These are phyloP conservation scores for Handroanthus guayacan DNA, from an alignment of 257 asterid genomes.

Conservation along the genomic window DNA sequence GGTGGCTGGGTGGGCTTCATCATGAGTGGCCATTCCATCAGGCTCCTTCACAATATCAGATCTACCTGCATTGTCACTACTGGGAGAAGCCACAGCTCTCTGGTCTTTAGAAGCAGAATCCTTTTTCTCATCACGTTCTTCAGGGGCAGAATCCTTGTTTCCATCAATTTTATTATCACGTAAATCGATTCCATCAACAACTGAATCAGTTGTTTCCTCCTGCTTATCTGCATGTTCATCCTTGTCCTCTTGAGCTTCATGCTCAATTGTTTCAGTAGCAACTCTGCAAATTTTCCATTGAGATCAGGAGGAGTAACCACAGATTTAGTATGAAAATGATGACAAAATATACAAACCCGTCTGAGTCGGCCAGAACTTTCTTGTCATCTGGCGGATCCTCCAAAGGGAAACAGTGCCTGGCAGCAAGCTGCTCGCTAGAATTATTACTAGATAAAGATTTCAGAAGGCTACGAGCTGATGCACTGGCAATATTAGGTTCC, in stretches of 20 bases:
- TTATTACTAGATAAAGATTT: conserved; percentile 64
- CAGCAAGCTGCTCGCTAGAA: conserved; percentile 83
- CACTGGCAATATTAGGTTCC: conserved; percentile 80
- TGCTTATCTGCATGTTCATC: conserved; percentile 49
- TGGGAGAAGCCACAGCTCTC: conserved; percentile 45
- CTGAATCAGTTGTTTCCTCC: conserved; percentile 48
- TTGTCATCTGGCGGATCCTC: conserved; percentile 88
- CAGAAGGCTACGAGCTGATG: conserved; percentile 73
- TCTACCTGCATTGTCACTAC: conserved; percentile 43
- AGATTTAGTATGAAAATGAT: conserved; percentile 20
- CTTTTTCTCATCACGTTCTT: conserved; percentile 44
- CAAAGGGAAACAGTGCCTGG: conserved; percentile 83
- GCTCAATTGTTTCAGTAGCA: conserved; percentile 50
- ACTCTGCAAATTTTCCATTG: conserved; percentile 57
- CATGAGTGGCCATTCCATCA: conserved; percentile 39
- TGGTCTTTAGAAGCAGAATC: conserved; percentile 51
- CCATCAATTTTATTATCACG: conserved; percentile 43
- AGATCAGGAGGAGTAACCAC: conserved; percentile 40
- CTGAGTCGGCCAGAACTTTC: conserved; percentile 46
- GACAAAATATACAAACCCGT: conserved; percentile 59
- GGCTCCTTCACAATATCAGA: conserved; percentile 50
- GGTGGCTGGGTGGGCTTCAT: conserved; percentile 44
- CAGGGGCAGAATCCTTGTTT: conserved; percentile 48
- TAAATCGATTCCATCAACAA: conserved; percentile 32
- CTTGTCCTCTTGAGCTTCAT: conserved; percentile 49